Evolutionary conservation across 2,329 filamentous ascomycete species (phyloP), one percentile per base, ranked within the genome.

Genomic region (Byssoonygena ceratinophila): DNA sequence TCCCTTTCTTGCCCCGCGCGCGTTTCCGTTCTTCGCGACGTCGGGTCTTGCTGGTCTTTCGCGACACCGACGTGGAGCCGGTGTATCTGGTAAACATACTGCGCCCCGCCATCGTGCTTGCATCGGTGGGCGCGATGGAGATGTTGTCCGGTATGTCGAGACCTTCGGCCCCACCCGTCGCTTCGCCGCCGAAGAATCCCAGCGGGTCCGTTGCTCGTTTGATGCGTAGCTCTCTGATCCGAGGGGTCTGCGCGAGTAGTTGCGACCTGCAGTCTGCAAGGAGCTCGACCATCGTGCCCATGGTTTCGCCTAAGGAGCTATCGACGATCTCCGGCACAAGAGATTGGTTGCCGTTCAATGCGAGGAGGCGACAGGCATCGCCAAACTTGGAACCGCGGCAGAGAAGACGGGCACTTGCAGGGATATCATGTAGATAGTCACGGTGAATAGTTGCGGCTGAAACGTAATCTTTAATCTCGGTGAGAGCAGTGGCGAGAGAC

Each of bases 21-120:
- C 91, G 82, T 77, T 98, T 98, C 67, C 94, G 82, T 74, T 98
- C 92, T 69, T 98, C 92, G 18, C 89, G 78, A 22, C 84, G 77
- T 49, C 89, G 82, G 64, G 94, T 96, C 75, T 92, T 94, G 64
- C 81, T 85, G 37, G 88, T 95, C 54, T 85, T 85, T 11, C 89
- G 79, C 46, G 18, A 87, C 57, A 52, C 65, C 54, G 56, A 64
- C 6, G 74, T 75, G 55, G 83, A 84, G 54, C 86, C 84, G 0
- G 89, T 94, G 70, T 96, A 97, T 18, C 89, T 76, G 4, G 91
- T 97, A 75, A 97, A 95, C 65, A 98, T 79, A 25, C 85, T 90
- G n/a, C 84, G 83, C 2, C 85, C 85, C 1, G 72, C 76, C 40
- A 82, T 80, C 0, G 91, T 96, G 55, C 82, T 86, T 18, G 88